Evolutionary conservation across 148 eudicot species (phyloP).

Genomic region (Cornus kousa): DNA sequence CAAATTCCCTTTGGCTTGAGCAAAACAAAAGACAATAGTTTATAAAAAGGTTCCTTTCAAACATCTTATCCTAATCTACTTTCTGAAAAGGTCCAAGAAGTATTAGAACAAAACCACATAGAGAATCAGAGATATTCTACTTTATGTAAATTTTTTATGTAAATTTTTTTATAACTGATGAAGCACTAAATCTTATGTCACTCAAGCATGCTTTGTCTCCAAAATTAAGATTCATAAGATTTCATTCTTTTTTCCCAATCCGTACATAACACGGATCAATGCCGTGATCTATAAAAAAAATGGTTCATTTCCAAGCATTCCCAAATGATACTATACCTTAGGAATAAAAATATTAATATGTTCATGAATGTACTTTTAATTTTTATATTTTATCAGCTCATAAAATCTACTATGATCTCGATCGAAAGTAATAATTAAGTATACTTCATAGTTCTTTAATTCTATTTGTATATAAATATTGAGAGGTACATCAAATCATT

Average conservation of each 20-base stretch:
- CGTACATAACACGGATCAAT: not conserved
- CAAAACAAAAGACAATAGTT: not conserved
- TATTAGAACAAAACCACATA: not conserved
- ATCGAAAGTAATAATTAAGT: too few relatives aligned
- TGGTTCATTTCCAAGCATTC: too few relatives aligned
- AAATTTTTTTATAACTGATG: not conserved
- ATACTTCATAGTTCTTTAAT: too few relatives aligned
- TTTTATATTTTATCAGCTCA: too few relatives aligned
- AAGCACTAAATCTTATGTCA: not conserved
- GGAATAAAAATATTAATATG: too few relatives aligned
- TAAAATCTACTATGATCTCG: too few relatives aligned
- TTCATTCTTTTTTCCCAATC: not conserved
- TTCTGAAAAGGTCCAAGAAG: not conserved
- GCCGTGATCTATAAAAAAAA: not conserved
- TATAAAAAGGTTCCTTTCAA: not conserved
- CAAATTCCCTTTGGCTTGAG: not conserved
- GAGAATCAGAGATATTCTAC: not conserved
- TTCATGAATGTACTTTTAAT: too few relatives aligned
- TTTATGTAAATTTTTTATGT: not conserved
- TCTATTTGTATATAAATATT: too few relatives aligned
- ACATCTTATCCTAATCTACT: constrained; percentile 1
- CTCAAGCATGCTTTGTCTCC: not conserved
- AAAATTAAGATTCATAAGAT: not conserved
- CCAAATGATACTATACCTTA: too few relatives aligned
- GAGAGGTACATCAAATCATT: too few relatives aligned